phyloP scores from a whole-genome alignment of 192 early-diverging fungal genomes.

The Pilobolus umbonatus region DNA sequence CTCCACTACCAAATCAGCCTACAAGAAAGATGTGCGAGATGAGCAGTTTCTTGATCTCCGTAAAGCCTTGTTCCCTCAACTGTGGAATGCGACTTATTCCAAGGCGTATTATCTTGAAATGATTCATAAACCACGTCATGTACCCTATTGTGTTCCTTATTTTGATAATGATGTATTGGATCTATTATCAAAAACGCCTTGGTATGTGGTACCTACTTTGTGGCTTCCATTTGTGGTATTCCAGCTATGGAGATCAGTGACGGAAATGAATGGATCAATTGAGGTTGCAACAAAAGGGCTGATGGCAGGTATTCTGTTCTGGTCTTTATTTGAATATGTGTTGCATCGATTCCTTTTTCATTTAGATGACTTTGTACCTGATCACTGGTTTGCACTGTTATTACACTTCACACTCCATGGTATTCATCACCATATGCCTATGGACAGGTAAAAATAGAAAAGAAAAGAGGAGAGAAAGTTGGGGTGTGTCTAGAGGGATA shows the following conservation, averaged over 20 bases:
- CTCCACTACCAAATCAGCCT: background rate
- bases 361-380: constrained; percentile 82
- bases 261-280: background rate
- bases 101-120: constrained; percentile 85
- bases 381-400: constrained; percentile 69
- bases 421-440: constrained; percentile 94
- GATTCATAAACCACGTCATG: constrained; percentile 84
- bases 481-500: background rate
- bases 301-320: constrained; percentile 63
- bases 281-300: constrained; percentile 40
- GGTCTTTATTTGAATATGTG: constrained; percentile 87
- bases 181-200: constrained; percentile 80
- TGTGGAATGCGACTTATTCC: constrained; percentile 67
- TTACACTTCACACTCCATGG: constrained; percentile 93
- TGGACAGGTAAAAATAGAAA: constrained; percentile 69
- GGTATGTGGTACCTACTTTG: constrained; percentile 82
- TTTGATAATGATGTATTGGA: constrained; percentile 76
- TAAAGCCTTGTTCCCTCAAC: constrained; percentile 79
- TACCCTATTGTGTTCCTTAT: constrained; percentile 71
- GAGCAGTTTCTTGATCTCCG: constrained; percentile 74
- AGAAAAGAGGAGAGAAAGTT: background rate
- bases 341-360: constrained; percentile 95
- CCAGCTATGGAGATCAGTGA: constrained; percentile 29
- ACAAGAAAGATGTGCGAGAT: constrained; percentile 22
- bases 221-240: constrained; percentile 76